These are phyloP conservation scores for Aspergillus fijiensis DNA, from an alignment of 2,329 filamentous ascomycete species.

Conservation along the genomic window DNA sequence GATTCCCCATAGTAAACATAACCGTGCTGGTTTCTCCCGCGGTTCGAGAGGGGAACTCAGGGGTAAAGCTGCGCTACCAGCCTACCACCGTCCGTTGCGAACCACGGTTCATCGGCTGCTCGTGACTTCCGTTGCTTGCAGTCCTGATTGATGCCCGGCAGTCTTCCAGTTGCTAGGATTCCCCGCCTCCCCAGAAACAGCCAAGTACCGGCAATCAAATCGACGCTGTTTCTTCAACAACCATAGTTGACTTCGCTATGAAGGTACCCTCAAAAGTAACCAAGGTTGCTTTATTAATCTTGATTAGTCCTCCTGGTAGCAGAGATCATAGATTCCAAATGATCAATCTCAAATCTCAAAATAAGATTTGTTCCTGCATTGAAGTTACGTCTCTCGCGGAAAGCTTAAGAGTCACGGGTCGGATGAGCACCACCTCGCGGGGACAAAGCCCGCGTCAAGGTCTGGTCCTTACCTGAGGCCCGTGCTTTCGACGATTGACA, in stretches of 20 bases:
- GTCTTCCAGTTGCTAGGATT: neutral
- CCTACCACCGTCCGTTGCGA: conserved; percentile 2
- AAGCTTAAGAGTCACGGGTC: neutral
- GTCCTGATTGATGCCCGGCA: neutral
- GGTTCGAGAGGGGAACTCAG: conserved; percentile 26
- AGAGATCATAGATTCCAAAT: neutral
- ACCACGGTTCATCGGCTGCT: conserved; percentile 24
- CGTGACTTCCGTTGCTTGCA: neutral
- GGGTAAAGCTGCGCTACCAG: conserved; percentile 23
- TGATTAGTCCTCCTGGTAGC: too few relatives aligned
- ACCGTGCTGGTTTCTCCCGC: conserved; percentile 11
- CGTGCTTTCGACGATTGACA: neutral
- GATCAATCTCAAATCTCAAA: neutral
- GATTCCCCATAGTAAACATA: neutral
- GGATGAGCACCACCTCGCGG: neutral
- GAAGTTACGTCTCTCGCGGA: neutral
- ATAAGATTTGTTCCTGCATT: neutral
- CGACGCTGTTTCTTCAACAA: too few relatives aligned
- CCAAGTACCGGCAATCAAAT: too few relatives aligned
- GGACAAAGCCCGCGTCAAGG: neutral
- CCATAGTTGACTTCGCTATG: too few relatives aligned
- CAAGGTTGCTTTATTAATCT: too few relatives aligned
- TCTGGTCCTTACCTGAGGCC: neutral
- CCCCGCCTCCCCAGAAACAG: too few relatives aligned
- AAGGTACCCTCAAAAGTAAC: too few relatives aligned